A percentile compares a stretch with the other conserved stretches of the same genome.
Conservation (phyloP, 495 filamentous ascomycete genomes). For the Rostrohypoxylon terebratum region DNA sequence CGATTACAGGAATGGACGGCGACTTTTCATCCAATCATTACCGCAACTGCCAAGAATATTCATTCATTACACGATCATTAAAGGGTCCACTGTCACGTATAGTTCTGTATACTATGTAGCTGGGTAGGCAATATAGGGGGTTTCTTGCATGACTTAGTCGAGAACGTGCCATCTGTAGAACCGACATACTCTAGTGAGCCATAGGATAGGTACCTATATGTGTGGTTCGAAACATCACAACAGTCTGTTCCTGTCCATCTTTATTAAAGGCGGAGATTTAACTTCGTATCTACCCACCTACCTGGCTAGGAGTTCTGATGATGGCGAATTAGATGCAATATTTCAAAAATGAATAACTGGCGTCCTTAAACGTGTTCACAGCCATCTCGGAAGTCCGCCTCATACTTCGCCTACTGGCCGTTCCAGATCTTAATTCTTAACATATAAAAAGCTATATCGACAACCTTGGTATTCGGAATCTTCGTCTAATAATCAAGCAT, state of each 20-base stretch:
- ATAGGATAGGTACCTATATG: background rate
- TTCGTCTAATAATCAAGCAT: background rate
- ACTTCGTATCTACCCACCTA: background rate
- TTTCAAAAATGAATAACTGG: background rate
- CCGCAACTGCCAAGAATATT: background rate
- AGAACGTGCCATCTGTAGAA: background rate
- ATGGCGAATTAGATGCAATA: background rate
- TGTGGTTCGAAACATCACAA: background rate
- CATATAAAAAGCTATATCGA: background rate
- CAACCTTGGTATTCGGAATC: background rate
- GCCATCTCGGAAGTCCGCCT: background rate
- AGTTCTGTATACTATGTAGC: background rate
- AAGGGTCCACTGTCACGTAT: background rate
- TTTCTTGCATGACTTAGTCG: background rate
- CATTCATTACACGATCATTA: background rate
- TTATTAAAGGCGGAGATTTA: background rate
- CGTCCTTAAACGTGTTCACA: background rate
- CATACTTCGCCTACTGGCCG: background rate
- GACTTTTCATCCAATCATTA: background rate
- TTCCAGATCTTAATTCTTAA: background rate
- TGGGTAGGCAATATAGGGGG: too few relatives aligned
- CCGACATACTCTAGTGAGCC: background rate
- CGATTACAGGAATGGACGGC: background rate
- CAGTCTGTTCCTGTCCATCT: background rate
- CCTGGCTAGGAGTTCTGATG: background rate